Conservation (phyloP, 768 basidiomycete genomes). For the Russula lepida region DNA sequence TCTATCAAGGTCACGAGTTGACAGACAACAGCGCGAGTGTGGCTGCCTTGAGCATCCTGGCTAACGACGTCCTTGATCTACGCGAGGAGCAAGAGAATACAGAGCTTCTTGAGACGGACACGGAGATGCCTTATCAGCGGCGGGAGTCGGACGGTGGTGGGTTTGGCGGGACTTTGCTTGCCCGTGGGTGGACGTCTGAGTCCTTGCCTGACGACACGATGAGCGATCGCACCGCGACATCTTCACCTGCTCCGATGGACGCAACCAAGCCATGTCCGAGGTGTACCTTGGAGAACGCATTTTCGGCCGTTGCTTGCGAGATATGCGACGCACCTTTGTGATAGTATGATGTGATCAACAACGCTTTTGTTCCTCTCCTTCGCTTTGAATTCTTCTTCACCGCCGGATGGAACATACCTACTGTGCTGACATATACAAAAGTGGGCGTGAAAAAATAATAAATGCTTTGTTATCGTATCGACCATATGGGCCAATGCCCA, state of each 20-base stretch:
- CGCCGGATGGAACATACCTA: background rate
- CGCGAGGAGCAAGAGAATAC: constrained; percentile 53
- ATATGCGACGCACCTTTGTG: constrained; percentile 27
- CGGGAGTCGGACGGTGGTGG: constrained; percentile 53
- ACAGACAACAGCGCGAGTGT: constrained; percentile 46
- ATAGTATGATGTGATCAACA: background rate
- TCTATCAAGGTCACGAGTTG: constrained; percentile 53
- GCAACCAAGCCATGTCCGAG: constrained; percentile 10
- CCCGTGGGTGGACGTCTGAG: constrained; percentile 32
- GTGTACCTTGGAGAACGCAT: constrained; percentile 19
- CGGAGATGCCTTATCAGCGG: constrained; percentile 33
- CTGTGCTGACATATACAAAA: background rate
- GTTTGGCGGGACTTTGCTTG: constrained; percentile 67
- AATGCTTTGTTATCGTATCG: background rate
- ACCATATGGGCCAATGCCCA: background rate
- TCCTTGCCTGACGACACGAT: constrained; percentile 16
- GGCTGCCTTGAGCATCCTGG: constrained; percentile 47
- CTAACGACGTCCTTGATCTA: constrained; percentile 59
- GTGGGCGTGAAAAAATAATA: background rate
- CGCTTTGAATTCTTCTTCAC: background rate
- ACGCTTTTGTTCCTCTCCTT: background rate
- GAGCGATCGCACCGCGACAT: constrained; percentile 18
- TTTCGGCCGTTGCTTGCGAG: constrained; percentile 21
- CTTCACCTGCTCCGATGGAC: constrained; percentile 17
- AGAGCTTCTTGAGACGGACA: constrained; percentile 42